A percentile compares a stretch with the other conserved stretches of the same genome.
phyloP scores from a whole-genome alignment of 2,329 filamentous ascomycete genomes.

The Aspergillus sp. region DNA sequence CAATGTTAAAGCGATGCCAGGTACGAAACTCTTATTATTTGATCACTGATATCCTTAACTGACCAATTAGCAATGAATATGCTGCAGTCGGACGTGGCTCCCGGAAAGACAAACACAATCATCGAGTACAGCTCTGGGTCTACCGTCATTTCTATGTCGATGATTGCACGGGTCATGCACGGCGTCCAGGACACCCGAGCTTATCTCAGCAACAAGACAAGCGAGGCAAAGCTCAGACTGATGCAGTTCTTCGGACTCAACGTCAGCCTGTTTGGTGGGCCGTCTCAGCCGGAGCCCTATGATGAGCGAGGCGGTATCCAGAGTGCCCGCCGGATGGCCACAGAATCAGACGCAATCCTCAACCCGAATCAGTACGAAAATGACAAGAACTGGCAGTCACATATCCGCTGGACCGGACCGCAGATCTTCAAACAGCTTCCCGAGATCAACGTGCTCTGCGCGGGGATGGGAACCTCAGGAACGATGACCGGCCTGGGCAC shows the following conservation, averaged over 20 bases:
- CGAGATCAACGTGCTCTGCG: slow-evolving; percentile 57
- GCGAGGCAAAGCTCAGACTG: slow-evolving; percentile 52
- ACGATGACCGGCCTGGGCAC: slow-evolving; percentile 52
- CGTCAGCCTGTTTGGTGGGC: slow-evolving; percentile 60
- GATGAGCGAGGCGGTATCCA: slow-evolving; percentile 57
- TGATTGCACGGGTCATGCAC: slow-evolving; percentile 54
- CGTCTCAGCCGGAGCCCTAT: slow-evolving; percentile 56
- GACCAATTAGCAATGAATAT: slow-evolving; percentile 50
- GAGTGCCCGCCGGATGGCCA: slow-evolving; percentile 45
- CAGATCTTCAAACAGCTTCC: slow-evolving; percentile 59
- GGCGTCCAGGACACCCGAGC: slow-evolving; percentile 54
- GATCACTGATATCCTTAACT: neutral
- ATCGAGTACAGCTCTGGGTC: slow-evolving; percentile 64
- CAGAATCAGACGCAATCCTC: slow-evolving; percentile 44
- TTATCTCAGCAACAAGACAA: slow-evolving; percentile 61
- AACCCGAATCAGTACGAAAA: slow-evolving; percentile 62
- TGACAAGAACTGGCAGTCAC: slow-evolving; percentile 45
- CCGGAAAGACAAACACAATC: slow-evolving; percentile 51
- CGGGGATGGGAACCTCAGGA: slow-evolving; percentile 58
- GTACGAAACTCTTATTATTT: slow-evolving; percentile 6
- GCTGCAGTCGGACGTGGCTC: slow-evolving; percentile 44
- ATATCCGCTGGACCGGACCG: slow-evolving; percentile 60
- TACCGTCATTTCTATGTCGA: slow-evolving; percentile 61
- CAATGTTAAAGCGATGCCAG: slow-evolving; percentile 64
- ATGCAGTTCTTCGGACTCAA: slow-evolving; percentile 62